Evolutionary conservation across 2,329 filamentous ascomycete species (phyloP).

Genomic region (Fusarium napiforme): DNA sequence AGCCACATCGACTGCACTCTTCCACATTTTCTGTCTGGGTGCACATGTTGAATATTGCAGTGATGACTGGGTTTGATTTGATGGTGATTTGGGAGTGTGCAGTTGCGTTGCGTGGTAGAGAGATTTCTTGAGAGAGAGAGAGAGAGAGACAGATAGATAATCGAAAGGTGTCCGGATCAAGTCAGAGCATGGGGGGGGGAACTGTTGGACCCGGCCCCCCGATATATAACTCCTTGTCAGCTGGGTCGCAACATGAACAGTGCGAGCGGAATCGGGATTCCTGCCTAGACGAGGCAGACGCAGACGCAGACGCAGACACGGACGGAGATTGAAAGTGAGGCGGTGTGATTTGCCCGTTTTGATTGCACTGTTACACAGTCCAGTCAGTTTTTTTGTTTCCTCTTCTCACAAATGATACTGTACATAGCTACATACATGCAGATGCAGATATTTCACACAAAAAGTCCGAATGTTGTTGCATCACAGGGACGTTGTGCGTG

Average conservation of each 20-base stretch:
- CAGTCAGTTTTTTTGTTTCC: conserved; percentile 2
- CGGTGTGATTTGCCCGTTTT: conserved; percentile 26
- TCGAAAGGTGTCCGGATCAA: background rate
- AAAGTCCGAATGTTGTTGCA: background rate
- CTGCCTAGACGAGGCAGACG: conserved; percentile 32
- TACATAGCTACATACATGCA: background rate
- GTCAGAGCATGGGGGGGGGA: background rate
- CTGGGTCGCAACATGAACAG: conserved; percentile 34
- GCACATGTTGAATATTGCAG: conserved; percentile 19
- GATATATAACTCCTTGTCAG: conserved; percentile 30
- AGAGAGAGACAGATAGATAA: background rate
- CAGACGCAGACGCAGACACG: background rate
- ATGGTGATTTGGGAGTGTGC: background rate
- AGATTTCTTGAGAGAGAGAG: background rate
- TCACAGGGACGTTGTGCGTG: background rate
- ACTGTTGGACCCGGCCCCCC: conserved; percentile 2
- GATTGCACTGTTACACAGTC: conserved; percentile 20
- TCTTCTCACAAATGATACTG: conserved; percentile 21
- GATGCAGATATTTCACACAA: background rate
- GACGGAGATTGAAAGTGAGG: conserved; percentile 12
- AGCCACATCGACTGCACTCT: conserved; percentile 25
- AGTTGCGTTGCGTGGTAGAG: conserved; percentile 1
- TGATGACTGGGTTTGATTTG: background rate
- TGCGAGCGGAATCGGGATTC: conserved; percentile 3
- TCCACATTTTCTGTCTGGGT: conserved; percentile 31